Evolutionary conservation across 768 basidiomycete genomes (phyloP).

Genomic region (Mycena rosella): DNA sequence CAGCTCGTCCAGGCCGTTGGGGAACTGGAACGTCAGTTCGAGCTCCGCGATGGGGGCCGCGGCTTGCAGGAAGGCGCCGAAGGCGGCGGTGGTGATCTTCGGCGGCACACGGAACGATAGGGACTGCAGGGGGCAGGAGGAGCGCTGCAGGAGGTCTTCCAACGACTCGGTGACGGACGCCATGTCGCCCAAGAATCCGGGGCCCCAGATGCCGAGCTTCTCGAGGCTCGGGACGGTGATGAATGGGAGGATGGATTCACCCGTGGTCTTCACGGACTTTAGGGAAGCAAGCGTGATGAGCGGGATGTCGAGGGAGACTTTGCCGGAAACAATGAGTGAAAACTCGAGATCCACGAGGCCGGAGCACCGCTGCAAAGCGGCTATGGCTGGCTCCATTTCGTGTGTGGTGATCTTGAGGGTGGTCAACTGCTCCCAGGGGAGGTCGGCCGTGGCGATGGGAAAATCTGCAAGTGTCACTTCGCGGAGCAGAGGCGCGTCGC

Average conservation of each 20-base stretch:
- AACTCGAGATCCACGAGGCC: neutral
- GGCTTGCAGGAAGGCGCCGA: neutral
- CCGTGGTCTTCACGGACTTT: neutral
- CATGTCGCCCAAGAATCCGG: neutral
- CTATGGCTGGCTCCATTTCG: neutral
- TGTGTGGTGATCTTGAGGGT: neutral
- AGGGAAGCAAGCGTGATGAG: conserved; percentile 2
- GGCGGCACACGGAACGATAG: conserved; percentile 6
- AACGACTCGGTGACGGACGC: neutral
- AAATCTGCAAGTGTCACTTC: neutral
- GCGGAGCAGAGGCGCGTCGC: conserved; percentile 5
- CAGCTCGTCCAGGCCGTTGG: neutral
- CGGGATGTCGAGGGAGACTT: no score
- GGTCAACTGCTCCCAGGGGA: conserved; percentile 12
- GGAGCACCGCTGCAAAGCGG: neutral
- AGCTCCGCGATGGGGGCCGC: neutral
- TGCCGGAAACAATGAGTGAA: neutral
- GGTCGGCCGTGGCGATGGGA: neutral
- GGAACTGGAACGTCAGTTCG: neutral
- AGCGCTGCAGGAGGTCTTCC: neutral
- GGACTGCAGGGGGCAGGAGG: neutral
- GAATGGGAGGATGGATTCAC: neutral
- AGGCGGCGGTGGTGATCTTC: neutral
- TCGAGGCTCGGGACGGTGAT: conserved; percentile 2
- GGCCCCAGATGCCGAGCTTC: conserved; percentile 9